These are phyloP conservation scores for Neoboletus subvelutipes DNA, from an alignment of 768 basidiomycete genomes.

Conservation along the genomic window DNA sequence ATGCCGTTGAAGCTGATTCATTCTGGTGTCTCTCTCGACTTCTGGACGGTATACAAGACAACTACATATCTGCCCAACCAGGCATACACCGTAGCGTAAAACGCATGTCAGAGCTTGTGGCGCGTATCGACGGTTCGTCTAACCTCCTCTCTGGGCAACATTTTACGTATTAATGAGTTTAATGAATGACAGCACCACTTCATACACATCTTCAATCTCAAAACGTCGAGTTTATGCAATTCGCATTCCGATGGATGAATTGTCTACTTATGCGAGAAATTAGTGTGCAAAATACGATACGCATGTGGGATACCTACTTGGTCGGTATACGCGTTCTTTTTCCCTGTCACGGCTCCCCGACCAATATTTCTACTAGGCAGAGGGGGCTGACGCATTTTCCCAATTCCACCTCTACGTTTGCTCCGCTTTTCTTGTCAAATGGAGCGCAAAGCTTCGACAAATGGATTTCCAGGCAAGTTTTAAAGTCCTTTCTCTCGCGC, in stretches of 20 bases:
- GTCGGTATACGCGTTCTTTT: slow-evolving; percentile 45
- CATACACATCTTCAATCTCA: slow-evolving; percentile 82
- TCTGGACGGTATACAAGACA: slow-evolving; percentile 96
- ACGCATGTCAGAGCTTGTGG: slow-evolving; percentile 92
- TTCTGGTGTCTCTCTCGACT: slow-evolving; percentile 98
- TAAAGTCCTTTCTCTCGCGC: not conserved
- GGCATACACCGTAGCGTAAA: slow-evolving; percentile 93
- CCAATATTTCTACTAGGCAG: slow-evolving; percentile 58
- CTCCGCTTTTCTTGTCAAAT: slow-evolving; percentile 92
- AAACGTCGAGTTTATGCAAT: slow-evolving; percentile 99
- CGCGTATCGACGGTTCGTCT: slow-evolving; percentile 76
- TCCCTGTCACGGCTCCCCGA: not conserved
- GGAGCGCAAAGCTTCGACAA: slow-evolving; percentile 88
- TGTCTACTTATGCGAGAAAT: slow-evolving; percentile 98
- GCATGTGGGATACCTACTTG: slow-evolving; percentile 99
- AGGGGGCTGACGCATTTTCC: slow-evolving; percentile 96
- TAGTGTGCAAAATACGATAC: slow-evolving; percentile 91
- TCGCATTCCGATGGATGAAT: slow-evolving; percentile 99
- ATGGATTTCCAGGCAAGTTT: slow-evolving; percentile 95
- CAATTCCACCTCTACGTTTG: slow-evolving; percentile 99
- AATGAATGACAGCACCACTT: slow-evolving; percentile 63
- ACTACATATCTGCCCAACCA: slow-evolving; percentile 95
- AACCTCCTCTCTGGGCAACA: not conserved
- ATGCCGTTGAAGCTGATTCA: slow-evolving; percentile 93
- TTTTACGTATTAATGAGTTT: not conserved